phyloP scores from a whole-genome alignment of 495 filamentous ascomycete genomes.

The Aspergillus asperescens region DNA sequence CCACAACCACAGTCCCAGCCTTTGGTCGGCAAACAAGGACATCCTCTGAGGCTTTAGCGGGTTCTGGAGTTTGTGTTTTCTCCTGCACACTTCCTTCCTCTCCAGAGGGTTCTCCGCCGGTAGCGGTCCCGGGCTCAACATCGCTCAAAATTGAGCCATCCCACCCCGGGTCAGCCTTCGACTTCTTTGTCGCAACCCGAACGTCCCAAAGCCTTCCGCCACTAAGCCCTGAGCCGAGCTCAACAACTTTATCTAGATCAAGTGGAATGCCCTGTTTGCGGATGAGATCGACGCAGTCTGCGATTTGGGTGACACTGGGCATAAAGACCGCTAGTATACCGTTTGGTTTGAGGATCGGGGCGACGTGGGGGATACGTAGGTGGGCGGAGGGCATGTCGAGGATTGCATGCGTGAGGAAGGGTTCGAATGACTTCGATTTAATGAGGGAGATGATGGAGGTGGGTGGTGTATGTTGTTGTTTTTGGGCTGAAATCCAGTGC shows the following conservation, averaged over 20 bases:
- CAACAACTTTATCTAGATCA: constrained; percentile 56
- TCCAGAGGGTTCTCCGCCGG: background rate
- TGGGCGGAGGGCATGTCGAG: constrained; percentile 65
- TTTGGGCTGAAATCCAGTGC: constrained; percentile 54
- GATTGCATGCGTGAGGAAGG: constrained; percentile 63
- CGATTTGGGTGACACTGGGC: constrained; percentile 74
- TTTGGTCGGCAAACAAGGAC: constrained; percentile 66
- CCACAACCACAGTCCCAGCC: constrained; percentile 55
- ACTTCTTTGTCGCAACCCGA: constrained; percentile 45
- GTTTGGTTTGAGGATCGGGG: constrained; percentile 52
- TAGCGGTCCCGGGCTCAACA: background rate
- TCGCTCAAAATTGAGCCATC: background rate
- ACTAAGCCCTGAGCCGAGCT: constrained; percentile 54
- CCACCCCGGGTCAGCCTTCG: constrained; percentile 35
- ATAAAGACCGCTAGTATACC: constrained; percentile 64
- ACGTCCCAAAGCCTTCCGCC: constrained; percentile 64
- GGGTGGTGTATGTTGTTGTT: constrained; percentile 22
- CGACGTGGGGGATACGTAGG: constrained; percentile 51
- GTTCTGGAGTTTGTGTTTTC: background rate
- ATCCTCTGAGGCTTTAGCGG: constrained; percentile 29
- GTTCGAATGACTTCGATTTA: constrained; percentile 20
- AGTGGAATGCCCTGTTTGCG: constrained; percentile 49
- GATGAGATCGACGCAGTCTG: constrained; percentile 50
- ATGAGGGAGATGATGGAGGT: constrained; percentile 21
- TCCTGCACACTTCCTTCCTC: background rate